A percentile compares a stretch with the other conserved stretches of the same genome.
Evolutionary conservation across 768 basidiomycete genomes (phyloP).

Genomic region (Rhodotorula sphaerocarpa): DNA sequence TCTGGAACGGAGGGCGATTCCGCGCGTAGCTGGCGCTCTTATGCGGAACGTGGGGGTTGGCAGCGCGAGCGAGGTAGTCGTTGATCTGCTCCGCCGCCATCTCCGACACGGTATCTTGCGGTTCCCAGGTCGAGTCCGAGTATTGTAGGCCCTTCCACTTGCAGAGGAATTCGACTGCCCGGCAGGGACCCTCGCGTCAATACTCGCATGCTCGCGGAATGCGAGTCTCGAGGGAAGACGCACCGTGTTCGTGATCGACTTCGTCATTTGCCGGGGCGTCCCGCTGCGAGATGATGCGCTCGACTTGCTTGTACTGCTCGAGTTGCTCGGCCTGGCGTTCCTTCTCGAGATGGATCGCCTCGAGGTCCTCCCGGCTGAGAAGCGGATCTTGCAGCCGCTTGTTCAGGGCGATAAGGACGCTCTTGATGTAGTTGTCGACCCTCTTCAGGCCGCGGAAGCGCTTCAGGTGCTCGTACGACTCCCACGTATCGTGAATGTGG

Average conservation of each 20-base stretch:
- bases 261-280: slow-evolving; percentile 45
- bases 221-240: neutral
- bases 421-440: slow-evolving; percentile 98
- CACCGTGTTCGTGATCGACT: slow-evolving; percentile 37
- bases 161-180: slow-evolving; percentile 74
- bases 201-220: no score
- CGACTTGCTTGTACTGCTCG: slow-evolving; percentile 82
- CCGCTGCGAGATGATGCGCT: slow-evolving; percentile 75
- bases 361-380: slow-evolving; percentile 75
- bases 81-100: slow-evolving; percentile 72
- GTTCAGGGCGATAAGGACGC: slow-evolving; percentile 63
- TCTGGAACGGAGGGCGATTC: slow-evolving; percentile 67
- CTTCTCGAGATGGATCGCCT: slow-evolving; percentile 77
- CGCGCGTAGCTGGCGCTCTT: slow-evolving; percentile 65
- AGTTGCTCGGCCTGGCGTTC: slow-evolving; percentile 85
- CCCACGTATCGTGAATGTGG: slow-evolving; percentile 98
- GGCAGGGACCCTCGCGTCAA: slow-evolving; percentile 42
- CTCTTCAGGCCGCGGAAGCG: slow-evolving; percentile 91
- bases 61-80: slow-evolving; percentile 66
- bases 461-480: slow-evolving; percentile 91
- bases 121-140: slow-evolving; percentile 93
- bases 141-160: slow-evolving; percentile 94
- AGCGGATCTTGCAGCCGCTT: slow-evolving; percentile 57
- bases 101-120: slow-evolving; percentile 59
- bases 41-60: slow-evolving; percentile 71